Evolutionary conservation across 2,329 filamentous ascomycete species (phyloP), one percentile per base, ranked within the genome.

Genomic region (Microsporum ferrugineum): DNA sequence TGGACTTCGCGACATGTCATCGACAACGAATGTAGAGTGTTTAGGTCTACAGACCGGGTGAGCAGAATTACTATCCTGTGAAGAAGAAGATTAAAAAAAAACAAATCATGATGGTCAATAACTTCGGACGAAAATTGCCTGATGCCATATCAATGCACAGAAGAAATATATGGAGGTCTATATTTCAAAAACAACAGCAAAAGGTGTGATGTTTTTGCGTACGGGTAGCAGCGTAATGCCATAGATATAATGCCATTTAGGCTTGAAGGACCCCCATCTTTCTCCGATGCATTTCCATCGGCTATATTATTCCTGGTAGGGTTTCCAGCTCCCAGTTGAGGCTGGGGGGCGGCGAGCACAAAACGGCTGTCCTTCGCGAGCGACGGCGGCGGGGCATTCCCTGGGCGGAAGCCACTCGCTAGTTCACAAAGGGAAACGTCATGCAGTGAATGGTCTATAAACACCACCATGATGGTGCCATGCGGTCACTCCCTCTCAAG

Each of bases 1-100:
- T 88, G 88, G 65, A 95, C 84, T 69, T 88, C 85, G 58, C 87
- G 88, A 72, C 90, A 95, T 60, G 89, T 91, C 60, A 83, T 84
- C 58, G 91, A 88, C 23, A 97, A 83, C 65, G 87, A 85, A 73
- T 95, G 87, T 68, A 96, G 83, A 12, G 89, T 87, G 73, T 92
- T 96, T 58, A 96, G 82, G 72, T 97, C 92, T 71, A 96, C 84
- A 67, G 83, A 82, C 36, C 84, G 82, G 57, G 88, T 88, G 66
- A 96, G 82, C 68, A 87, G 83, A 65, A 85, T 83, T 67, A 88
- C 84, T 70, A 96, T 84, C 68, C 91, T 96, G 77, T 63, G 65
- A 49, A 55, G 33, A 66, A 65, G 64, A 59, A 63, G 66, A 61
- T 68, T 65, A 63, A 53, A 38, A 57, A 23, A 62, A 60, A 62